Base-by-base conservation (phyloP, 345 rosid genomes). In the Aegle marmelos region DNA sequence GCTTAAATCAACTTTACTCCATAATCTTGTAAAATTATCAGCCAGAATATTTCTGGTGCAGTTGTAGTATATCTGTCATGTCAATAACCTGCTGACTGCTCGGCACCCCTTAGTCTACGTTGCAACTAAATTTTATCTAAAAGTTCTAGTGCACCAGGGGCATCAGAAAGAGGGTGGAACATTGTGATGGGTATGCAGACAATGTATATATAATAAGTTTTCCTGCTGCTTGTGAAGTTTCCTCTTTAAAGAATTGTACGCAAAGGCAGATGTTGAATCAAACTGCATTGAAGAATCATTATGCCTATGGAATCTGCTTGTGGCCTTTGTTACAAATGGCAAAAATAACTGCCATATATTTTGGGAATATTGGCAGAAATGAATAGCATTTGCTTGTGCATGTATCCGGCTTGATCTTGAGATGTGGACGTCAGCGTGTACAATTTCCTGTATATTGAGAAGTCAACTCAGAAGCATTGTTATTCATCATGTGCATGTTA, bases 1-100 rank as follows among this genome's bases (percentile, higher is more conserved):
- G 85, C 92, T 91, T 68, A 87, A 82, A 8, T 69, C 82, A 50
- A 81, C 85, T 41, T 79, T 78, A 48, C 90, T 91, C 31, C 92
- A 91, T 10, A 76, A 79, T 69, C 84, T 91, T 39, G 86, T 86
- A 57, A 84, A 84, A 79, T 81, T 85, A 81, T 77, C 87, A 88
- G 58, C 91, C 92, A 5, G 87, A 79, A 70, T 88, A 82, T 79
- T 17, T 24, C 39, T 56, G 34, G 63, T 36, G 58, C 45, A 54
- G 19, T 59, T 53, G 70, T 39, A 71, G 78, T 61, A 14, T 61
- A n/a, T 37, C 9, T 41, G 19, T 24, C 36, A 62, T 56, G 69
- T 74, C 8, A 61, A 74, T 27, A 59, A 60, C 14, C 10, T 37
- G 41, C 41, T 8, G 10, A 37, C 41, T 37, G 41, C 41, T 37